These are phyloP conservation scores for Hyphodiscus hymeniophilus DNA, from an alignment of 495 filamentous ascomycete species.

Conservation along the genomic window DNA sequence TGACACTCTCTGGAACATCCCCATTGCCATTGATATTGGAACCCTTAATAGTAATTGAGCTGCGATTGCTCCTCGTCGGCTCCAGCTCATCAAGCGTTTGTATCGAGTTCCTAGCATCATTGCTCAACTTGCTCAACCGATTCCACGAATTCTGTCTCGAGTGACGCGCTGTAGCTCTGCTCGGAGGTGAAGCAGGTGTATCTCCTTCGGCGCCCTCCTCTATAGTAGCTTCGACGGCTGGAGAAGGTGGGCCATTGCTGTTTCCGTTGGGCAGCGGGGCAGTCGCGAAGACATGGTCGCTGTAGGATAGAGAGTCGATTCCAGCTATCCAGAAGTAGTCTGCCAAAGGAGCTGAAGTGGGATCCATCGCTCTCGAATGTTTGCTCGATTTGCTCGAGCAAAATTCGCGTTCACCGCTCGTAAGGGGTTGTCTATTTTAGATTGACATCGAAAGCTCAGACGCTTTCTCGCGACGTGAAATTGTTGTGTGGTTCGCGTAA, in stretches of 20 bases:
- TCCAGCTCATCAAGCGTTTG: conserved; percentile 52
- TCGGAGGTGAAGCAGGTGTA: conserved; percentile 25
- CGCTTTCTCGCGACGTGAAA: neutral
- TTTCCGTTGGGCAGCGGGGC: conserved; percentile 22
- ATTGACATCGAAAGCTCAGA: conserved; percentile 8
- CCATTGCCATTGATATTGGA: conserved; percentile 18
- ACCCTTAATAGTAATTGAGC: conserved; percentile 71
- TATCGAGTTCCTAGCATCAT: conserved; percentile 56
- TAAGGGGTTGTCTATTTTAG: neutral
- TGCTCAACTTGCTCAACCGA: conserved; percentile 55
- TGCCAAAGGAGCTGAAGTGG: conserved; percentile 72
- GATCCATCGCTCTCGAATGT: conserved; percentile 34
- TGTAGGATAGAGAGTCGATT: conserved; percentile 64
- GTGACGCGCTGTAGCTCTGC: conserved; percentile 48
- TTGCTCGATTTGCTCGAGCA: neutral
- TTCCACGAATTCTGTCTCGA: conserved; percentile 58
- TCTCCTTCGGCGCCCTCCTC: conserved; percentile 66
- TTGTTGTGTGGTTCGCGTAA: too few relatives aligned
- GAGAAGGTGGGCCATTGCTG: conserved; percentile 14
- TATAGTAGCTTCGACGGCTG: conserved; percentile 62
- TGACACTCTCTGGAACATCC: neutral
- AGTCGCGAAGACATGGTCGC: conserved; percentile 33
- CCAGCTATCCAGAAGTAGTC: conserved; percentile 99
- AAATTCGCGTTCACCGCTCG: neutral
- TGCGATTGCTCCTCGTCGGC: conserved; percentile 73